phyloP scores from a whole-genome alignment of 345 rosid genomes.

The Dipteronia sinensis region DNA sequence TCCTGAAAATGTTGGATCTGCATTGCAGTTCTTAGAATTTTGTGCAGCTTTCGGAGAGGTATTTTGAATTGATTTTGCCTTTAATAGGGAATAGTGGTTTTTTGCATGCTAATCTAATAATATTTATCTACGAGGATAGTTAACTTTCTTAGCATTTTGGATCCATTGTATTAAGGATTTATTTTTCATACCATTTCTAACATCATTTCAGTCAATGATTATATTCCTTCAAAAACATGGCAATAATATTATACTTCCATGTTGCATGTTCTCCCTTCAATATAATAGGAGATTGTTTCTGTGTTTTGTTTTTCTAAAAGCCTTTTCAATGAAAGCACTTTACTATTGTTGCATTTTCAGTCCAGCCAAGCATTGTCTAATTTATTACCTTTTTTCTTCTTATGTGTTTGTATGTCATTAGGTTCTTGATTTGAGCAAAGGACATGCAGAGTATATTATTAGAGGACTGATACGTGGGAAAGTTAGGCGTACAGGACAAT shows the following conservation, averaged over 20 bases:
- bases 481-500: conserved; percentile 49
- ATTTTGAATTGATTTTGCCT: conserved; percentile 11
- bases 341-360: neutral
- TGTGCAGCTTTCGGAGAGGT: conserved; percentile 84
- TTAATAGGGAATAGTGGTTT: neutral
- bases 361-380: neutral
- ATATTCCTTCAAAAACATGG: neutral
- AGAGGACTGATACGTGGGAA: conserved; percentile 59
- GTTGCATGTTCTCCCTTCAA: neutral
- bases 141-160: neutral
- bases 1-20: conserved; percentile 61
- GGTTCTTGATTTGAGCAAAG: conserved; percentile 75
- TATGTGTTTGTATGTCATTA: conserved; percentile 27
- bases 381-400: neutral
- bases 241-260: neutral
- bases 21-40: conserved; percentile 80
- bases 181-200: neutral
- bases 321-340: neutral
- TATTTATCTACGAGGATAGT: neutral
- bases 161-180: neutral
- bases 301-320: neutral
- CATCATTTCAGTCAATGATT: conserved; percentile 1
- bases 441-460: conserved; percentile 66
- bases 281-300: neutral
- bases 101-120: neutral